These are phyloP conservation scores for Lactarius sanguifluus DNA, from an alignment of 768 basidiomycete genomes.

Conservation along the genomic window DNA sequence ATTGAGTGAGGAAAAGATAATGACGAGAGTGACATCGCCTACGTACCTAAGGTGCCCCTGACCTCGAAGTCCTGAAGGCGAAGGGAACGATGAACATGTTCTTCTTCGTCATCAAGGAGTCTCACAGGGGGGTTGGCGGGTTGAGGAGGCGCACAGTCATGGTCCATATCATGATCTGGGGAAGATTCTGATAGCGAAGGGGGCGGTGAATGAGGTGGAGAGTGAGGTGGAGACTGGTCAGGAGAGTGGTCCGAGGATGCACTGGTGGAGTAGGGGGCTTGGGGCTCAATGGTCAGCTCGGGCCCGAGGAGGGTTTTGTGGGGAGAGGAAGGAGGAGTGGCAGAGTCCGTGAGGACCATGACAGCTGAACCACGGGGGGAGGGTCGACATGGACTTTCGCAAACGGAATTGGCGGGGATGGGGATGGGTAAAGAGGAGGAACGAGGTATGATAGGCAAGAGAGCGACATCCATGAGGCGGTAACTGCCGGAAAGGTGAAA, in stretches of 20 bases:
- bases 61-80: constrained; percentile 80
- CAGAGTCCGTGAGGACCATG: constrained; percentile 26
- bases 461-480: constrained; percentile 23
- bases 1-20: neutral
- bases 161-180: constrained; percentile 25
- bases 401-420: constrained; percentile 6
- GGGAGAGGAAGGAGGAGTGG: constrained; percentile 26
- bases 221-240: constrained; percentile 18
- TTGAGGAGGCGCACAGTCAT: constrained; percentile 26
- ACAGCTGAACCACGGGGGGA: constrained; percentile 23
- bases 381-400: constrained; percentile 12
- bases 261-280: constrained; percentile 10
- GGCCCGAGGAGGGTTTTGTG: constrained; percentile 11
- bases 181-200: constrained; percentile 14
- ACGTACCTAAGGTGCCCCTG: constrained; percentile 70
- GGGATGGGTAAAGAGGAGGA: constrained; percentile 27
- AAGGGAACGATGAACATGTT: constrained; percentile 58
- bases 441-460: constrained; percentile 20
- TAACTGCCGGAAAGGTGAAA: constrained; percentile 2
- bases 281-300: constrained; percentile 17
- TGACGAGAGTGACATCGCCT: neutral
- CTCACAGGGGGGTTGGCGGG: constrained; percentile 46
- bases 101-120: constrained; percentile 67
- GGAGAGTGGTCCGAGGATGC: constrained; percentile 12
- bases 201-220: constrained; percentile 21